Percentiles rank a stretch among this genome's conserved stretches.
phyloP scores from a whole-genome alignment of 2,329 filamentous ascomycete genomes.

The Colletotrichum lini region DNA sequence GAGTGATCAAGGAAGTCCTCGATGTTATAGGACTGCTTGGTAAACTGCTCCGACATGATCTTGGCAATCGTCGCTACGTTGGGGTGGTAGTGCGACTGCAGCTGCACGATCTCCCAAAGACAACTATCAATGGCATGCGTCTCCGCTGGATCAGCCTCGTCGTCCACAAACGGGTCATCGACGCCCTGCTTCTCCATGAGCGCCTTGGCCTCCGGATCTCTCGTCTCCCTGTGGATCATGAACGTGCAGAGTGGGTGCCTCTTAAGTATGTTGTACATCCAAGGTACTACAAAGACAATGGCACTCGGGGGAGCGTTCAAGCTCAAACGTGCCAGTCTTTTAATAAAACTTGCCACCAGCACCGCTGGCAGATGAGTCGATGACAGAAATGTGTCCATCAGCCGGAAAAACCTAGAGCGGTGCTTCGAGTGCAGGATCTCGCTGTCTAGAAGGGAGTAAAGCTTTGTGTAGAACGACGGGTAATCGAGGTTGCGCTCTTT shows the following conservation, averaged over 20 bases:
- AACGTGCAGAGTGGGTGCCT: constrained; percentile 92
- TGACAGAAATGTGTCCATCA: constrained; percentile 89
- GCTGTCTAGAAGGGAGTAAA: constrained; percentile 92
- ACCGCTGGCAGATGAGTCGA: constrained; percentile 94
- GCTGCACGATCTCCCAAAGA: constrained; percentile 93
- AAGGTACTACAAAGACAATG: constrained; percentile 90
- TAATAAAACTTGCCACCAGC: constrained; percentile 95
- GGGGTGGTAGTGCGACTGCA: constrained; percentile 95
- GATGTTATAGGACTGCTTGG: constrained; percentile 93
- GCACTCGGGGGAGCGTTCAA: constrained; percentile 92
- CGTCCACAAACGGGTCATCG: constrained; percentile 81
- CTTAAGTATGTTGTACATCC: constrained; percentile 95
- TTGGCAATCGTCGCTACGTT: constrained; percentile 95
- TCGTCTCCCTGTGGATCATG: constrained; percentile 88
- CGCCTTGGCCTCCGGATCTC: constrained; percentile 70
- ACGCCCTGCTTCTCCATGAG: constrained; percentile 72
- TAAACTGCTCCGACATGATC: constrained; percentile 97
- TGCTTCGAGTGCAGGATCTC: constrained; percentile 94
- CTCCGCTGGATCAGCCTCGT: constrained; percentile 85
- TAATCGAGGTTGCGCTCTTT: constrained; percentile 96
- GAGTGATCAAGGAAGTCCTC: constrained; percentile 98
- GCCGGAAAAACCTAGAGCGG: constrained; percentile 91
- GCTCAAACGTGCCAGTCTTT: constrained; percentile 86
- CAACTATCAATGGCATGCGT: constrained; percentile 92
- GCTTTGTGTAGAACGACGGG: constrained; percentile 91